A percentile compares a stretch with the other conserved stretches of the same genome.
Conservation (phyloP, 495 filamentous ascomycete species). For the Neohortaea acidophila region DNA sequence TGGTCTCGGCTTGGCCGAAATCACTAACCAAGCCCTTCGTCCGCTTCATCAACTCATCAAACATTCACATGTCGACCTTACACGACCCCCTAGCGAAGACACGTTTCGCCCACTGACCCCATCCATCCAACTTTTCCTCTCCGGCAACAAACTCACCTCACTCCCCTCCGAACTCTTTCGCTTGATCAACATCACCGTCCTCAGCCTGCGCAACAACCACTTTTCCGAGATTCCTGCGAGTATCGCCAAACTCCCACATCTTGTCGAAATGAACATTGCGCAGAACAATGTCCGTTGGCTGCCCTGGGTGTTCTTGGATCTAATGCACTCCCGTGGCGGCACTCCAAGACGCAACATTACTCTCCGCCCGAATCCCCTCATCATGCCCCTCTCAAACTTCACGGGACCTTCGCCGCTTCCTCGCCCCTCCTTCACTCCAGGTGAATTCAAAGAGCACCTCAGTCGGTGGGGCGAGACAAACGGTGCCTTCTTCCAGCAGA, state of each 20-base stretch:
- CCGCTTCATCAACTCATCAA: constrained; percentile 45
- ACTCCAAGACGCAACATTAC: constrained; percentile 34
- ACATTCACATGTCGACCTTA: constrained; percentile 26
- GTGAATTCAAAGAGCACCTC: constrained; percentile 2
- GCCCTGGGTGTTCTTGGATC: constrained; percentile 52
- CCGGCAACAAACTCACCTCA: constrained; percentile 40
- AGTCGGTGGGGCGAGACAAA: constrained; percentile 4
- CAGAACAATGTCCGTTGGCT: constrained; percentile 53
- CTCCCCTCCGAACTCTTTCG: constrained; percentile 39
- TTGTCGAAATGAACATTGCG: constrained; percentile 54
- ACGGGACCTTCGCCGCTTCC: constrained; percentile 20
- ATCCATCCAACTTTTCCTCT: constrained; percentile 47
- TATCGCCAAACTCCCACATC: constrained; percentile 46
- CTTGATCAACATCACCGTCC: constrained; percentile 44
- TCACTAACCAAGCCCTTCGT: constrained; percentile 33
- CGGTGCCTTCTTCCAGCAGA: constrained; percentile 3
- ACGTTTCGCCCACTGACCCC: constrained; percentile 37
- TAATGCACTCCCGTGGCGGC: constrained; percentile 35
- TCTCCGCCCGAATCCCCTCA: constrained; percentile 36
- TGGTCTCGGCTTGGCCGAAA: constrained; percentile 21
- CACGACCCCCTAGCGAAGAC: constrained; percentile 31
- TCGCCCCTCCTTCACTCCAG: constrained; percentile 36
- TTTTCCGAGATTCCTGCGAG: constrained; percentile 47
- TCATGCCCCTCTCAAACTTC: constrained; percentile 21
- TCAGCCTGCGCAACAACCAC: constrained; percentile 58